Percentiles rank a stretch among this genome's conserved stretches.
phyloP scores from a whole-genome alignment of 495 filamentous ascomycete genomes.

The Xylaria acuta region DNA sequence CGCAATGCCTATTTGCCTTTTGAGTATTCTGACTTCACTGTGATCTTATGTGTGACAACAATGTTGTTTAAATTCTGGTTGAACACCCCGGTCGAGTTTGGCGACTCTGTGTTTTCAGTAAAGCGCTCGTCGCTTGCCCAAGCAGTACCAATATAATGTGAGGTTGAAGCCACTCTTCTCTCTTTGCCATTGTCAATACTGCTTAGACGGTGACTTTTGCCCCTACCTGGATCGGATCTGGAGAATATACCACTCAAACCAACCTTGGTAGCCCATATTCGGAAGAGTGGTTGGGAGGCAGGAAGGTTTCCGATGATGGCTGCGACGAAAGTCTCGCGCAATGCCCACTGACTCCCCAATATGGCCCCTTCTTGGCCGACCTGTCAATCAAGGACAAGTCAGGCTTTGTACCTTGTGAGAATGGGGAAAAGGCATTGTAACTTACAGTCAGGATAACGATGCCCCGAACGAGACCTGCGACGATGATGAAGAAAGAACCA shows the following conservation, averaged over 20 bases:
- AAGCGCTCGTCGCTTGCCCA: constrained; percentile 58
- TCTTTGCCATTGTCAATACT: constrained; percentile 34
- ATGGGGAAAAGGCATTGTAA: not conserved
- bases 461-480: constrained; percentile 56
- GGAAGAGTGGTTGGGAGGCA: constrained; percentile 56
- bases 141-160: constrained; percentile 48
- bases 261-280: constrained; percentile 31
- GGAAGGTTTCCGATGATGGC: constrained; percentile 60
- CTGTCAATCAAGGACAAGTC: constrained; percentile 25
- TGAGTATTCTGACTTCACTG: constrained; percentile 14
- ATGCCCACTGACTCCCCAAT: constrained; percentile 49
- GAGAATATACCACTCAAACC: constrained; percentile 28
- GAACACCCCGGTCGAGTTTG: not conserved
- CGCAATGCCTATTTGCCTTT: not conserved
- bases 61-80: constrained; percentile 6
- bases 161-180: constrained; percentile 29
- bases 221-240: constrained; percentile 30
- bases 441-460: constrained; percentile 56
- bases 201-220: constrained; percentile 37
- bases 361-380: constrained; percentile 43
- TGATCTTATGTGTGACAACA: constrained; percentile 10
- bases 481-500: constrained; percentile 57
- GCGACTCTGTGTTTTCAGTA: constrained; percentile 17
- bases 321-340: constrained; percentile 61
- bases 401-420: not conserved